phyloP scores from a whole-genome alignment of 192 early-diverging fungal genomes.

The Coemansia sp. region DNA sequence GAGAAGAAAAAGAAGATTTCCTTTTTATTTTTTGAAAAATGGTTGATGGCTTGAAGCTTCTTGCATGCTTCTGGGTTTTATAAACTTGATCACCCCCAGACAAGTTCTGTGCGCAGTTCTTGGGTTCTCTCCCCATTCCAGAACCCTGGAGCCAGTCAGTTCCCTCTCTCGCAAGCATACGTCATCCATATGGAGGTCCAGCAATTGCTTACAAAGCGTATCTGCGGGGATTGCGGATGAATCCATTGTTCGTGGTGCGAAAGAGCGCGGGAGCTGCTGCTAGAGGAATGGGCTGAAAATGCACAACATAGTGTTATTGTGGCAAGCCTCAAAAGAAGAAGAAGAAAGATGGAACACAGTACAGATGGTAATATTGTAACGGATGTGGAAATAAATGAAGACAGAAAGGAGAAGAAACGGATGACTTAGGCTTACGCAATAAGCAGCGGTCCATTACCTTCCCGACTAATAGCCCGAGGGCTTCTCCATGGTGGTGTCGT shows the following conservation, averaged over 20 bases:
- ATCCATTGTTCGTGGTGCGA: background rate
- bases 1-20: too few species aligned
- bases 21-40: too few species aligned
- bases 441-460: background rate
- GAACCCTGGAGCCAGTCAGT: too few species aligned
- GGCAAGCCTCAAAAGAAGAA: background rate
- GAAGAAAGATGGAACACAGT: background rate
- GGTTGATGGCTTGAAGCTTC: too few species aligned
- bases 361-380: background rate
- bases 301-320: background rate
- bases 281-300: background rate
- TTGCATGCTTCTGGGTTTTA: too few species aligned
- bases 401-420: conserved; percentile 7
- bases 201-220: background rate
- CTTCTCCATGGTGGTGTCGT: conserved; percentile 73
- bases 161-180: background rate
- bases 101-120: background rate
- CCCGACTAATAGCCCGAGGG: conserved; percentile 55
- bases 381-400: background rate
- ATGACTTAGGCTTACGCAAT: background rate
- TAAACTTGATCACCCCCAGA: too few species aligned
- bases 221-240: background rate
- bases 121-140: too few species aligned
- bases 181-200: background rate
- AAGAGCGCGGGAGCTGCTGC: background rate